Percentiles rank a stretch among this genome's conserved stretches.
Conservation (phyloP, 192 early-diverging fungal species). For the Entomortierella parvispora region DNA sequence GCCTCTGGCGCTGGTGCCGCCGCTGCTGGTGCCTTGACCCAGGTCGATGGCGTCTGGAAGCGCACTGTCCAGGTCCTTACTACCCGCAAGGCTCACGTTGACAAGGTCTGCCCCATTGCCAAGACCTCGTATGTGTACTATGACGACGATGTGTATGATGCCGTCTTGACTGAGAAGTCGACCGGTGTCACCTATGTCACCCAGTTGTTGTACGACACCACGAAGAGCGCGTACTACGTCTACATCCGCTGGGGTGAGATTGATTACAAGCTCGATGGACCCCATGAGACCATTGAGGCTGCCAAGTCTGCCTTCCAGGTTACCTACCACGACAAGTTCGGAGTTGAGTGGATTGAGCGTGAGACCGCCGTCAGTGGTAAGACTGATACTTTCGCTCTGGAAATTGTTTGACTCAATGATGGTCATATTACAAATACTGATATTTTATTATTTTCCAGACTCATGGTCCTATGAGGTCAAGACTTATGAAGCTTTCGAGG, state of each 20-base stretch:
- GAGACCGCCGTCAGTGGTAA: conserved; percentile 19
- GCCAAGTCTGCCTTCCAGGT: conserved; percentile 6
- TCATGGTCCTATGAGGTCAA: conserved; percentile 26
- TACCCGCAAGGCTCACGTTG: conserved; percentile 32
- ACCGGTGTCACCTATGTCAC: conserved; percentile 36
- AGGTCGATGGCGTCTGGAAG: conserved; percentile 35
- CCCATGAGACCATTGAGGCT: not conserved
- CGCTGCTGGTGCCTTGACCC: conserved; percentile 1
- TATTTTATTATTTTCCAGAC: conserved; percentile 10
- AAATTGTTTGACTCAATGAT: not conserved
- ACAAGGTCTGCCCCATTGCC: conserved; percentile 21
- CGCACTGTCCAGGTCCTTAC: conserved; percentile 29
- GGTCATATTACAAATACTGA: not conserved
- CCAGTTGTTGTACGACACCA: too few relatives aligned
- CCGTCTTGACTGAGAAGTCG: conserved; percentile 20
- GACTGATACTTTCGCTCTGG: conserved; percentile 18
- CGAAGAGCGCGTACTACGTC: too few relatives aligned
- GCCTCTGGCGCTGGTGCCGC: conserved; percentile 7
- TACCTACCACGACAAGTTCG: not conserved
- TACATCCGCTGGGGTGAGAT: conserved; percentile 7
- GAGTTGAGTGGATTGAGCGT: conserved; percentile 5
- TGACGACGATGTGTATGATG: conserved; percentile 33
- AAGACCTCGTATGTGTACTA: conserved; percentile 29
- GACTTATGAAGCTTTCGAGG: conserved; percentile 39
- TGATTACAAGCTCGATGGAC: conserved; percentile 19